Evolutionary conservation across 352 stramenopile genomes (phyloP).

Genomic region (Pelagophyceae sp.): DNA sequence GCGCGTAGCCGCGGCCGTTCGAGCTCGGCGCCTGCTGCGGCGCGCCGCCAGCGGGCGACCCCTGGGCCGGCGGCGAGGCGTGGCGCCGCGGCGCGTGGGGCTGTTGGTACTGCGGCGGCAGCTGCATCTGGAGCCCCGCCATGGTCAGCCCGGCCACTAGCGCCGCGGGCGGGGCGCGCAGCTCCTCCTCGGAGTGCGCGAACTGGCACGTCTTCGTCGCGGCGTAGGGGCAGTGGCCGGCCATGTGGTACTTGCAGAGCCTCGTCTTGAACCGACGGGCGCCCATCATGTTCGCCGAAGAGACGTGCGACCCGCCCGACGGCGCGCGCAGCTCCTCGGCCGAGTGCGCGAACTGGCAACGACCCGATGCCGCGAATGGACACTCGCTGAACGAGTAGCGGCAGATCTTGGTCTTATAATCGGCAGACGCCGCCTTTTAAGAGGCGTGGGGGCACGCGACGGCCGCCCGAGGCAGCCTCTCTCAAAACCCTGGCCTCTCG

Average conservation of each 20-base stretch:
- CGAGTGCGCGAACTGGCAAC: conserved; percentile 13
- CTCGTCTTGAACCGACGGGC: conserved; percentile 18
- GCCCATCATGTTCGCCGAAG: neutral
- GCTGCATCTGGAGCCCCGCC: neutral
- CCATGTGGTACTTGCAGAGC: conserved; percentile 20
- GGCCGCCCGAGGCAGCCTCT: too few relatives aligned
- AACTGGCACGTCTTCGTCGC: conserved; percentile 22
- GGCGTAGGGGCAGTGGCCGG: conserved; percentile 16
- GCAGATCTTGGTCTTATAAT: conserved; percentile 9
- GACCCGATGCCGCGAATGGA: conserved; percentile 1
- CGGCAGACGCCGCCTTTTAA: neutral
- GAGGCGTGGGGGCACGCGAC: too few relatives aligned
- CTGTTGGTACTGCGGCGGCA: neutral
- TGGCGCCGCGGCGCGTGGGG: too few relatives aligned
- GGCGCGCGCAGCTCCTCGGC: neutral
- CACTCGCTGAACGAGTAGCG: conserved; percentile 13
- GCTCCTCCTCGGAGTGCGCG: conserved; percentile 8
- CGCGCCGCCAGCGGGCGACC: too few relatives aligned
- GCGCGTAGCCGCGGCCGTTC: too few relatives aligned
- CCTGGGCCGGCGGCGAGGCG: neutral
- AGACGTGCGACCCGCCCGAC: neutral
- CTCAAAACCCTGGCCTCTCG: too few relatives aligned
- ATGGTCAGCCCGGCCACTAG: neutral
- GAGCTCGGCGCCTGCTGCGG: neutral
- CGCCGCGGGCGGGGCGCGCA: neutral